Conservation (phyloP, 352 stramenopile genomes). For the Phytophthora syringae region DNA sequence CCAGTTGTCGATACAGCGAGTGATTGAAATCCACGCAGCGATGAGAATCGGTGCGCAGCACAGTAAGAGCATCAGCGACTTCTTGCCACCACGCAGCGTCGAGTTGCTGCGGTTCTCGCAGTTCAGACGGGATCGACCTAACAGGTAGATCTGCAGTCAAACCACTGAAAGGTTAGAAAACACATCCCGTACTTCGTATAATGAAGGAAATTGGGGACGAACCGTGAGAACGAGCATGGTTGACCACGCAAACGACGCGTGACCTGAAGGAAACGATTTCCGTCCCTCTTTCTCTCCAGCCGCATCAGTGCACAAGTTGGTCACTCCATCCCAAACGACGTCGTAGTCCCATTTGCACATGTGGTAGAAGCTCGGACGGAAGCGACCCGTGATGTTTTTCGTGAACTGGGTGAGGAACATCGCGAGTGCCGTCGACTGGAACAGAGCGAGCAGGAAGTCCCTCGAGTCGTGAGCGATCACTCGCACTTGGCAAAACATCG, state of each 20-base stretch:
- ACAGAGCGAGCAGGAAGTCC: constrained; percentile 66
- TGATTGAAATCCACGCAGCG: constrained; percentile 74
- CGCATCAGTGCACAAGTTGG: constrained; percentile 57
- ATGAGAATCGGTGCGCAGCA: constrained; percentile 67
- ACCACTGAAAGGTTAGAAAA: not conserved
- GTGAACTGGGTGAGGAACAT: constrained; percentile 67
- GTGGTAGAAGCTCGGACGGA: constrained; percentile 73
- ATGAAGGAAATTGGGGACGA: not conserved
- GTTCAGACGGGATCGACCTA: constrained; percentile 75
- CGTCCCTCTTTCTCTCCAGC: constrained; percentile 62
- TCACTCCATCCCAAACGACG: constrained; percentile 61
- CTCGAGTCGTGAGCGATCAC: constrained; percentile 69
- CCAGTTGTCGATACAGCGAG: constrained; percentile 86
- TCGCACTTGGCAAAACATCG: constrained; percentile 45
- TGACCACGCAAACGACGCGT: constrained; percentile 65
- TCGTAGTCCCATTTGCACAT: constrained; percentile 75
- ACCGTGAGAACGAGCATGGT: constrained; percentile 78
- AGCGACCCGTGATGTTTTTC: constrained; percentile 71
- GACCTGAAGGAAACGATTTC: constrained; percentile 77
- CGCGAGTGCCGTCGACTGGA: constrained; percentile 47
- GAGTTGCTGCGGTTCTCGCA: constrained; percentile 62
- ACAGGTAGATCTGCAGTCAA: constrained; percentile 61
- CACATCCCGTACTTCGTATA: not conserved
- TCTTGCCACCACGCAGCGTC: constrained; percentile 55
- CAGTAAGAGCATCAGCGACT: constrained; percentile 72